Conservation (phyloP, 2,329 filamentous ascomycete genomes). For the Venturia effusa region DNA sequence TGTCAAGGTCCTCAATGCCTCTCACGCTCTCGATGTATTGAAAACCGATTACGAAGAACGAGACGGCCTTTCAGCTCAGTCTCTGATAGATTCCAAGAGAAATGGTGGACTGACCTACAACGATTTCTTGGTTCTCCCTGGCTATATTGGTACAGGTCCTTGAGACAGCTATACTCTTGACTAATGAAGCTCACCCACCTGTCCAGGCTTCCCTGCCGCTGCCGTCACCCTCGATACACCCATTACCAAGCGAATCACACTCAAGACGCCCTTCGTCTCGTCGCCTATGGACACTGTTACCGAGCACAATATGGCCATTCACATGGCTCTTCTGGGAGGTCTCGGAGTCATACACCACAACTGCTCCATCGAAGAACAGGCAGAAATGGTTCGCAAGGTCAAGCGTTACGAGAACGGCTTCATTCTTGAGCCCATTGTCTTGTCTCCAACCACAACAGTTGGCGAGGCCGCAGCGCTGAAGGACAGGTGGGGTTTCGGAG, state of each 20-base stretch:
- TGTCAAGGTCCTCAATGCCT: constrained; percentile 57
- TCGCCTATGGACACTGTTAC: constrained; percentile 99
- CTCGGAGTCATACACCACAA: constrained; percentile 98
- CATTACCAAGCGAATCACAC: constrained; percentile 85
- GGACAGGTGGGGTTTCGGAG: constrained; percentile 97
- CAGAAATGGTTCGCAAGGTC: constrained; percentile 98
- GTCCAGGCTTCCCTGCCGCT: constrained; percentile 72
- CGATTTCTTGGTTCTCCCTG: constrained; percentile 92
- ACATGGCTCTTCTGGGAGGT: constrained; percentile 82
- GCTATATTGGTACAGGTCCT: constrained; percentile 67
- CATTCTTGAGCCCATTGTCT: constrained; percentile 90
- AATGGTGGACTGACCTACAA: constrained; percentile 97
- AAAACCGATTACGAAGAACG: constrained; percentile 61
- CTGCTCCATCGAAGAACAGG: constrained; percentile 93
- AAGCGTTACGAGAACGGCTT: constrained; percentile 99
- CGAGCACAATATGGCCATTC: constrained; percentile 98
- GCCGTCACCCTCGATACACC: constrained; percentile 81
- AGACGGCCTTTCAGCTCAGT: constrained; percentile 80
- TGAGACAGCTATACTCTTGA: constrained; percentile 15
- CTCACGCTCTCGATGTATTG: constrained; percentile 68
- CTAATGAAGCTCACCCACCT: background rate
- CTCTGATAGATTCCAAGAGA: constrained; percentile 81
- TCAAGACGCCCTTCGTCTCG: constrained; percentile 95
- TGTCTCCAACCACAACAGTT: constrained; percentile 77
- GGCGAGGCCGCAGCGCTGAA: constrained; percentile 85